phyloP scores from a whole-genome alignment of 2,329 filamentous ascomycete genomes.

The Sclerotinia minor region DNA sequence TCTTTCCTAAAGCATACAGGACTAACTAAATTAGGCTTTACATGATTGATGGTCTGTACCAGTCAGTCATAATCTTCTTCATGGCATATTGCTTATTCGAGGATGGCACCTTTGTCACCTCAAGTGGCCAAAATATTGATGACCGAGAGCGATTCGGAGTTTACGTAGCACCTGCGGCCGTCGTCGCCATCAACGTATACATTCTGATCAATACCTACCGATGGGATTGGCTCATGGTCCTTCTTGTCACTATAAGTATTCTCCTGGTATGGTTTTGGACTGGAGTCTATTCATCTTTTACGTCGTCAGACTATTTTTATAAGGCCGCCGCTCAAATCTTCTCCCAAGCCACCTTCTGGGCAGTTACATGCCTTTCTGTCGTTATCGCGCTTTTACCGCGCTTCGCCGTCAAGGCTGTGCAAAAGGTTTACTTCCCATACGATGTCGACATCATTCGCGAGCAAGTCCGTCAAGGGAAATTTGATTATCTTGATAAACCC shows the following conservation, averaged over 20 bases:
- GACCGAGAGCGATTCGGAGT: slow-evolving; percentile 84
- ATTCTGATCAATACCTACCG: slow-evolving; percentile 95
- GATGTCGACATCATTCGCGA: slow-evolving; percentile 97
- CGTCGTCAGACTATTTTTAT: slow-evolving; percentile 68
- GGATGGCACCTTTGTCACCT: slow-evolving; percentile 66
- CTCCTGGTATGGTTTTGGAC: slow-evolving; percentile 95
- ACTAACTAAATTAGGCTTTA: slow-evolving; percentile 63
- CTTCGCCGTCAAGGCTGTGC: slow-evolving; percentile 80
- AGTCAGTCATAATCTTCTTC: slow-evolving; percentile 91
- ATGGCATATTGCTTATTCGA: slow-evolving; percentile 81
- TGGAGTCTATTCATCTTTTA: slow-evolving; percentile 67
- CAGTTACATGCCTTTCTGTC: slow-evolving; percentile 73
- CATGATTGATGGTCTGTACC: slow-evolving; percentile 92
- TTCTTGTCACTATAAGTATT: slow-evolving; percentile 79
- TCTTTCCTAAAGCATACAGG: too few relatives aligned
- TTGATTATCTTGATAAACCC: slow-evolving; percentile 62
- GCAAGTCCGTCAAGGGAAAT: slow-evolving; percentile 80
- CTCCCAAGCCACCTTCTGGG: slow-evolving; percentile 82
- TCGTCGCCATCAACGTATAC: slow-evolving; percentile 90
- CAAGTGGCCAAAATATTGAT: slow-evolving; percentile 71
- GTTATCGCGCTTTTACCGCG: slow-evolving; percentile 83
- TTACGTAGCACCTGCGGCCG: slow-evolving; percentile 79
- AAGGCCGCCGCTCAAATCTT: slow-evolving; percentile 77
- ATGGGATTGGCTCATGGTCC: slow-evolving; percentile 94
- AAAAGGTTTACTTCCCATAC: slow-evolving; percentile 91